Evolutionary conservation across 2,329 filamentous ascomycete species (phyloP).

Genomic region (Sporothrix luriei): DNA sequence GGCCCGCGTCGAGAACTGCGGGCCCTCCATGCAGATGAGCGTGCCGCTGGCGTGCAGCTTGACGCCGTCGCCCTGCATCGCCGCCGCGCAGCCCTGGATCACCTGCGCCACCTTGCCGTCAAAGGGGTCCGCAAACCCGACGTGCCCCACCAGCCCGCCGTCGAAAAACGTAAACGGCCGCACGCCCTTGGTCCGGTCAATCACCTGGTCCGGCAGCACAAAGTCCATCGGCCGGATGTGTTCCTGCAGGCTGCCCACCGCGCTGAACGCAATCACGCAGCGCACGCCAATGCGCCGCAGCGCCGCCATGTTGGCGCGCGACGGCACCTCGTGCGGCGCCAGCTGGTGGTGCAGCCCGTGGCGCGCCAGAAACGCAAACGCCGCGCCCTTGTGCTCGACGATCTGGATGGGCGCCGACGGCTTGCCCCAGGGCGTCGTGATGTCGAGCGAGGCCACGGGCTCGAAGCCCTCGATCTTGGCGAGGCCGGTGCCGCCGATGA

Average conservation of each 20-base stretch:
- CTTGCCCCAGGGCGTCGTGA: conserved; percentile 83
- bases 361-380: conserved; percentile 90
- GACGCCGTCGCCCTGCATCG: conserved; percentile 81
- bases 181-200: conserved; percentile 94
- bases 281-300: conserved; percentile 86
- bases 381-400: conserved; percentile 78
- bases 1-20: conserved; percentile 93
- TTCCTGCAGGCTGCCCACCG: conserved; percentile 89
- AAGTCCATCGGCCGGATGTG: conserved; percentile 95
- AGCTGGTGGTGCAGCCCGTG: conserved; percentile 88
- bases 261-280: conserved; percentile 90
- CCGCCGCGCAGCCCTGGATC: conserved; percentile 72
- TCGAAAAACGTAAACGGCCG: conserved; percentile 96
- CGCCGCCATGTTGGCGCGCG: conserved; percentile 97
- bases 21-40: conserved; percentile 97
- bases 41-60: conserved; percentile 81
- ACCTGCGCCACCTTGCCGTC: conserved; percentile 75
- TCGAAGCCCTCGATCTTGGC: conserved; percentile 84
- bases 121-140: conserved; percentile 95
- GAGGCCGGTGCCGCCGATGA: conserved; percentile 92
- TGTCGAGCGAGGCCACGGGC: conserved; percentile 75
- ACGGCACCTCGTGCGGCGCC: conserved; percentile 92
- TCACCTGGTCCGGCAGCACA: conserved; percentile 92
- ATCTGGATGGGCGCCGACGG: conserved; percentile 79
- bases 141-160: conserved; percentile 86